These are phyloP conservation scores for Aplosporella prunicola DNA, from an alignment of 2,329 filamentous ascomycete species.

Conservation along the genomic window DNA sequence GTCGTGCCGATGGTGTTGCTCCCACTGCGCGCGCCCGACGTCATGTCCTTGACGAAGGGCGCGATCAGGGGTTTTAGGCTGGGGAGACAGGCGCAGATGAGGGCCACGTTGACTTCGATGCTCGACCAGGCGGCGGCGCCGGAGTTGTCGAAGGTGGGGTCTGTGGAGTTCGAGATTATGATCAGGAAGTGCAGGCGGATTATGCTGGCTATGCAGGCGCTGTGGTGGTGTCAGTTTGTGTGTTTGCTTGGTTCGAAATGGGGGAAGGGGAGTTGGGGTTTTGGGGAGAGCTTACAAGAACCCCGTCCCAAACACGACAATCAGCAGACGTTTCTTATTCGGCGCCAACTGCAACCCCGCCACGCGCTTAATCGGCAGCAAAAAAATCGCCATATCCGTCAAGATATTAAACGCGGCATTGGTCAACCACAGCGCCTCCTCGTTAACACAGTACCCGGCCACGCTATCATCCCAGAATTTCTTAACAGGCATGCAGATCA, in stretches of 20 bases:
- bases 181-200: constrained; percentile 22
- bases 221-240: constrained; percentile 7
- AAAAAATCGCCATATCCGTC: constrained; percentile 23
- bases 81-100: constrained; percentile 22
- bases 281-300: constrained; percentile 15
- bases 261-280: neutral
- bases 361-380: constrained; percentile 25
- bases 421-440: constrained; percentile 21
- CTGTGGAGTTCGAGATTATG: constrained; percentile 19
- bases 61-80: constrained; percentile 21
- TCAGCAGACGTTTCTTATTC: constrained; percentile 21
- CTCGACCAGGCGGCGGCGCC: constrained; percentile 22
- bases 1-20: too few species aligned
- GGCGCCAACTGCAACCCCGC: constrained; percentile 19
- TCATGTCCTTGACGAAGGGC: too few species aligned
- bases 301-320: constrained; percentile 26
- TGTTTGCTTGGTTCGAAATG: neutral
- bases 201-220: constrained; percentile 24
- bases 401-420: constrained; percentile 25
- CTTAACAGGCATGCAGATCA: constrained; percentile 21
- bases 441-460: constrained; percentile 16
- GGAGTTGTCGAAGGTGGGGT: constrained; percentile 25
- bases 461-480: constrained; percentile 19
- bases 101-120: constrained; percentile 23
- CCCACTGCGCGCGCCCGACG: too few species aligned